Conservation (phyloP, 257 asterid species). For the Solanum arcanum region DNA sequence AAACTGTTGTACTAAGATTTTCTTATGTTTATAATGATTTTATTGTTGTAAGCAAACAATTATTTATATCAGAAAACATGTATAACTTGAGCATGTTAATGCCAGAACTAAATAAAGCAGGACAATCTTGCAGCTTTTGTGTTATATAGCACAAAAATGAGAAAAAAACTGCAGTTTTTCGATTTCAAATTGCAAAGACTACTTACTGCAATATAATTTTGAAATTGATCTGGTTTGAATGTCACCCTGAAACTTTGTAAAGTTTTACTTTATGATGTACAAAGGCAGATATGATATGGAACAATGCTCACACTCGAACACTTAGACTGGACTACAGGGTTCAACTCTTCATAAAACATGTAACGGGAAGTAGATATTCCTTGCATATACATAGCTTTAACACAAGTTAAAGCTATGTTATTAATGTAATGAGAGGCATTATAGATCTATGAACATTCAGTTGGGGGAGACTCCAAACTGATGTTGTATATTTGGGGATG, state of each 20-base stretch:
- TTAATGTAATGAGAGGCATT: not conserved
- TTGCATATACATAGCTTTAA: not conserved
- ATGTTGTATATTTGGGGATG: constrained; percentile 5
- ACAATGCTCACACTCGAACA: not conserved
- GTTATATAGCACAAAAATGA: not conserved
- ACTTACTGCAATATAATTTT: not conserved
- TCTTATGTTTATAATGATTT: not conserved
- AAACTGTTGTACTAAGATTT: not conserved
- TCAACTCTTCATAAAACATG: not conserved
- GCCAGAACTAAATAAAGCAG: not conserved
- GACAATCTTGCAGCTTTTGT: not conserved
- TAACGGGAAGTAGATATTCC: not conserved
- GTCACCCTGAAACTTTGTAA: not conserved
- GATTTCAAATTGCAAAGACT: not conserved
- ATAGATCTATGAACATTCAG: not conserved
- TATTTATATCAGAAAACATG: not conserved
- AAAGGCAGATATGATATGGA: not conserved
- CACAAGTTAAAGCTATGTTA: not conserved
- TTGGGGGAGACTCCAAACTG: not conserved
- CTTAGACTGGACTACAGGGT: not conserved
- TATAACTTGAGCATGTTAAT: not conserved
- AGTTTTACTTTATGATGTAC: not conserved
- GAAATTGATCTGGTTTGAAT: not conserved
- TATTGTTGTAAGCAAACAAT: not conserved
- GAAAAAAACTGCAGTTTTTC: not conserved